Base-by-base conservation (phyloP, 208 protist species). In the Crithidia brevicula region DNA sequence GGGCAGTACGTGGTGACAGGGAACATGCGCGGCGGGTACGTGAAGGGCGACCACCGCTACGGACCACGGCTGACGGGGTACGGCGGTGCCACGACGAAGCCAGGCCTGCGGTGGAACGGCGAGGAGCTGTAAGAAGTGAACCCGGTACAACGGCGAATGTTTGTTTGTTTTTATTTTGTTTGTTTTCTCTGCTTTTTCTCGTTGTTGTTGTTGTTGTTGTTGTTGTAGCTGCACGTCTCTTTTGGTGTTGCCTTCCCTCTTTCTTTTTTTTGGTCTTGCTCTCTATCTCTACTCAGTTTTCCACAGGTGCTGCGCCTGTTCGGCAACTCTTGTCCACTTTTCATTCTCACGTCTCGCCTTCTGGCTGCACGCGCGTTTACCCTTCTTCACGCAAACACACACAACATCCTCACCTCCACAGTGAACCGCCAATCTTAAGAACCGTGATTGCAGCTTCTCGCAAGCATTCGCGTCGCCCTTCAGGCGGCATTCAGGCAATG, bases 11-110 rank as follows among this genome's bases (percentile, higher is more conserved):
- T 93, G 7, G 54, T 96, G 22, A 96, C 91, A 1, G 91, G 91
- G 0, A 93, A 86, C 67, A 93, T 93, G 87, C 80, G 86, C n/a
- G 91, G 88, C 18, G 91, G 91, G 4, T 93, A 94, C 50, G 77
- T 93, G 20, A 96, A 96, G 62, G 84, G 82, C 3, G 91, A 96
- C 49, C 83, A 92, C 63, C 83, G 88, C 38, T 96, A 87, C 51
- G 91, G 91, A 1, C 91, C 87, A 11, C 86, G 88, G 9, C 70
- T 96, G 22, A 96, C 88, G 1, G 91, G 91, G 34, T 91, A 91
- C 36, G 77, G 79, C n/a, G 88, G 88, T 8, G 91, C 91, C n/a
- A 93, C 85, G 27, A 81, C 82, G 15, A 93, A 92, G 54, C 91
- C 91, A 0, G 91, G 91, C 3, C 69, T 96, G n/a, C 54, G 67